Conservation (phyloP, 306 rosid species). For the Rosa multiflora region DNA sequence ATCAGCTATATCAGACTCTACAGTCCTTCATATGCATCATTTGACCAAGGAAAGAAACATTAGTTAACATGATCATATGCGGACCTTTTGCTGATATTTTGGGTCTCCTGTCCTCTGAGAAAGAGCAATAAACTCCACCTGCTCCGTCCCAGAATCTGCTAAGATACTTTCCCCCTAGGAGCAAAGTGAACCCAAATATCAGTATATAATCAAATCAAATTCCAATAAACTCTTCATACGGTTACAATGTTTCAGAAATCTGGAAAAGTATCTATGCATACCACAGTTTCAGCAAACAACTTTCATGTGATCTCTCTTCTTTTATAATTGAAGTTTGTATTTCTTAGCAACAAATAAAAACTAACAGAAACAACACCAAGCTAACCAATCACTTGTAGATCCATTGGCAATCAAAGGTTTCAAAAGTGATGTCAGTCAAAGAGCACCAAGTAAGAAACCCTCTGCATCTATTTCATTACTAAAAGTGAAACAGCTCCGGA, state of each 20-base stretch:
- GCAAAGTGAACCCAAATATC: slow-evolving; percentile 24
- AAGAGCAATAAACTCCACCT: slow-evolving; percentile 92
- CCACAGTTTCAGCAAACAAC: neutral
- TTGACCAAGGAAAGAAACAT: neutral
- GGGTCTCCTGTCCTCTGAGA: slow-evolving; percentile 97
- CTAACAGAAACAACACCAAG: slow-evolving; percentile 10
- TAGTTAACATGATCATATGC: slow-evolving; percentile 13
- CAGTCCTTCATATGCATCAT: neutral
- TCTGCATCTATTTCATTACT: neutral
- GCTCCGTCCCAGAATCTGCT: slow-evolving; percentile 99
- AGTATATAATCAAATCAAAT: neutral
- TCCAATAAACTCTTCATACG: neutral
- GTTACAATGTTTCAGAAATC: slow-evolving; percentile 11
- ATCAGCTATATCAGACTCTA: neutral
- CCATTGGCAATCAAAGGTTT: slow-evolving; percentile 18
- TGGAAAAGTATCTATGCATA: slow-evolving; percentile 20
- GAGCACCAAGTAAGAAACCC: slow-evolving; percentile 4
- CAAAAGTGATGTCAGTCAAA: slow-evolving; percentile 21
- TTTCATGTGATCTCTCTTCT: neutral
- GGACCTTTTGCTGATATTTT: slow-evolving; percentile 89
- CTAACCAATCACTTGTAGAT: slow-evolving; percentile 8
- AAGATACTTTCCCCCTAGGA: slow-evolving; percentile 82
- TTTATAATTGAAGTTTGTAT: neutral
- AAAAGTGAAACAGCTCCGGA: neutral
- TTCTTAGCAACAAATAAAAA: neutral